Evolutionary conservation across 106 monocot species (phyloP).

Genomic region (Apostasia shenzhenica): DNA sequence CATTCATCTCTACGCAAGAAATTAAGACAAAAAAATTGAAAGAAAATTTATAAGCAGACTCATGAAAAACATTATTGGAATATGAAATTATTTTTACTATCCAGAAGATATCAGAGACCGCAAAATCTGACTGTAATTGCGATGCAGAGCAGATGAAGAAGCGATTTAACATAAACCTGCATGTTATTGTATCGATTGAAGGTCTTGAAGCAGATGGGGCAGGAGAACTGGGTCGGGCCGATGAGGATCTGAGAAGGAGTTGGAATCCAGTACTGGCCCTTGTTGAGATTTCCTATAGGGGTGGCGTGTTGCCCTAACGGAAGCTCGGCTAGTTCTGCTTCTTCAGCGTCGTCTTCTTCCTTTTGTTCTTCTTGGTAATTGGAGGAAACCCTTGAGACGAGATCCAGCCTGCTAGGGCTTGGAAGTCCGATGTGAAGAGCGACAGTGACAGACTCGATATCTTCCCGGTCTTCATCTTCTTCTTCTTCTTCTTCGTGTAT

Average conservation of each 20-base stretch:
- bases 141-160: background rate
- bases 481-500: background rate
- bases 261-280: conserved; percentile 69
- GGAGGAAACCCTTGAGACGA: conserved; percentile 30
- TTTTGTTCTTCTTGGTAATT: conserved; percentile 3
- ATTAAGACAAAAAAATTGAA: background rate
- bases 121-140: background rate
- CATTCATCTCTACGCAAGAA: too few species aligned
- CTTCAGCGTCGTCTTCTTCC: conserved; percentile 13
- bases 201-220: conserved; percentile 51
- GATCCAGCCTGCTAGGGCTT: conserved; percentile 30
- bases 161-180: conserved; percentile 24
- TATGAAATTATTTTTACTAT: background rate
- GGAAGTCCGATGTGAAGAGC: conserved; percentile 62
- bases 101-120: background rate
- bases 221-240: conserved; percentile 59
- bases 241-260: conserved; percentile 72
- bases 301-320: conserved; percentile 22
- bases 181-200: conserved; percentile 73
- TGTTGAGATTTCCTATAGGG: conserved; percentile 56
- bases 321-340: conserved; percentile 8
- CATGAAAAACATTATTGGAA: background rate
- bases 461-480: conserved; percentile 16
- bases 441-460: conserved; percentile 33
- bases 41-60: background rate